Evolutionary conservation across 2,329 filamentous ascomycete species (phyloP).

Genomic region (Calonectria pteridis): DNA sequence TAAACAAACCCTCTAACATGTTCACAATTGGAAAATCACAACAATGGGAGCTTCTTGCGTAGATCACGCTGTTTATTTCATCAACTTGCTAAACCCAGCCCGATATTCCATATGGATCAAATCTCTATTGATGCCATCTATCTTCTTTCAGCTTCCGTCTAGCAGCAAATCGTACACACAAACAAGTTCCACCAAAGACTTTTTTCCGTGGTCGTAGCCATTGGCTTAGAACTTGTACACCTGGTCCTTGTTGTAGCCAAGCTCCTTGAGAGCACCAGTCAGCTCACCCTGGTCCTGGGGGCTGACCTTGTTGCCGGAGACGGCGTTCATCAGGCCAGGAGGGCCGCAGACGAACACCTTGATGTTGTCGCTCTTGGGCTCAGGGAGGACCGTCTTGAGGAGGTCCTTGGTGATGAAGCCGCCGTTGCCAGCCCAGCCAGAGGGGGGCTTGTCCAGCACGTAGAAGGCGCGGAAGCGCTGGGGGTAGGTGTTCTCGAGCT

Average conservation of each 20-base stretch:
- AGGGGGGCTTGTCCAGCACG: conserved; percentile 85
- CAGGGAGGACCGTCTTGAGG: conserved; percentile 93
- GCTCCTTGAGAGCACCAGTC: conserved; percentile 81
- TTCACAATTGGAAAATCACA: neutral
- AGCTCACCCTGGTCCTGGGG: conserved; percentile 96
- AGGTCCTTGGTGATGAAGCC: conserved; percentile 92
- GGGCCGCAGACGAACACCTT: conserved; percentile 98
- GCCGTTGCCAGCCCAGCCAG: conserved; percentile 81
- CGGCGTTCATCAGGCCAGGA: conserved; percentile 91
- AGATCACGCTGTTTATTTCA: neutral
- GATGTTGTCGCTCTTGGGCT: conserved; percentile 91
- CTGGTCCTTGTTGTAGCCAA: conserved; percentile 79
- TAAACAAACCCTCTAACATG: neutral
- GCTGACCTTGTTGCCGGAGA: conserved; percentile 90
- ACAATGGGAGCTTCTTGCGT: neutral
- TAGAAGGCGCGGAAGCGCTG: conserved; percentile 97
- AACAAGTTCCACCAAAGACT: conserved; percentile 17
- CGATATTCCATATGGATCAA: conserved; percentile 1
- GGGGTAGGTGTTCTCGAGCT: conserved; percentile 95
- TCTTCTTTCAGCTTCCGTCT: conserved; percentile 40
- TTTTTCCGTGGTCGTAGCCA: conserved; percentile 19
- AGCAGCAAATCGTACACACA: conserved; percentile 43
- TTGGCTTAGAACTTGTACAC: conserved; percentile 88
- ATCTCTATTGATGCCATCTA: conserved; percentile 27
- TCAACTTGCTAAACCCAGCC: neutral